These are phyloP conservation scores for Aspergillus intermedius DNA, from an alignment of 2,329 filamentous ascomycete genomes.

Conservation along the genomic window DNA sequence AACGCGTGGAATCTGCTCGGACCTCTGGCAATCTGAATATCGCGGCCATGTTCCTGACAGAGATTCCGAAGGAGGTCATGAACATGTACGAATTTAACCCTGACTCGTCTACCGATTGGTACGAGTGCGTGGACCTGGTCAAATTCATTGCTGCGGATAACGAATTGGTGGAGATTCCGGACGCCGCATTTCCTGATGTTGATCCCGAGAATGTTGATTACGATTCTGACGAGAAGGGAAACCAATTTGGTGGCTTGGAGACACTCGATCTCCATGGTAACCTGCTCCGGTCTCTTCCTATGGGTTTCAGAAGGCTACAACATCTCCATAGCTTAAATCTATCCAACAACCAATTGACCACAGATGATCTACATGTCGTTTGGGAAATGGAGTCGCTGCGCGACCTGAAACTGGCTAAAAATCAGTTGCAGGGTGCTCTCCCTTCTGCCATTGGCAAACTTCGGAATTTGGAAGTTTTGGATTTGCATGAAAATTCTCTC, in stretches of 20 bases:
- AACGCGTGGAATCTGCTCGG: slow-evolving; percentile 65
- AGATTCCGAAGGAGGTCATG: slow-evolving; percentile 75
- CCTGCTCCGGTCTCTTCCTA: slow-evolving; percentile 61
- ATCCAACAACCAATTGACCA: slow-evolving; percentile 73
- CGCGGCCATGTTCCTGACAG: slow-evolving; percentile 69
- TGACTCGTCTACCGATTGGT: slow-evolving; percentile 66
- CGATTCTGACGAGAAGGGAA: slow-evolving; percentile 60
- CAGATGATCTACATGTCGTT: slow-evolving; percentile 65
- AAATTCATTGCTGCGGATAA: slow-evolving; percentile 86
- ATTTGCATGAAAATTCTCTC: slow-evolving; percentile 74
- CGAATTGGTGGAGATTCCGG: slow-evolving; percentile 67
- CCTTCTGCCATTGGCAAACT: slow-evolving; percentile 59
- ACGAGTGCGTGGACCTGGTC: slow-evolving; percentile 81
- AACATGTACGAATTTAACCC: slow-evolving; percentile 82
- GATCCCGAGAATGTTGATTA: slow-evolving; percentile 52
- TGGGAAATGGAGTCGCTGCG: slow-evolving; percentile 64
- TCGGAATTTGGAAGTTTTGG: slow-evolving; percentile 66
- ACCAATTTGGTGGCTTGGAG: slow-evolving; percentile 77
- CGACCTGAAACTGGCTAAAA: slow-evolving; percentile 76
- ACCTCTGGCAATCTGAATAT: slow-evolving; percentile 81
- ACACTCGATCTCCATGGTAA: slow-evolving; percentile 84
- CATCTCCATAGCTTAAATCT: slow-evolving; percentile 76
- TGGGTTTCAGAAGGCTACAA: slow-evolving; percentile 66
- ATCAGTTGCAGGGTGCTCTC: slow-evolving; percentile 64
- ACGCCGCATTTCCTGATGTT: slow-evolving; percentile 70